Conservation (phyloP, 116 monocot genomes). For the Cymodocea nodosa region DNA sequence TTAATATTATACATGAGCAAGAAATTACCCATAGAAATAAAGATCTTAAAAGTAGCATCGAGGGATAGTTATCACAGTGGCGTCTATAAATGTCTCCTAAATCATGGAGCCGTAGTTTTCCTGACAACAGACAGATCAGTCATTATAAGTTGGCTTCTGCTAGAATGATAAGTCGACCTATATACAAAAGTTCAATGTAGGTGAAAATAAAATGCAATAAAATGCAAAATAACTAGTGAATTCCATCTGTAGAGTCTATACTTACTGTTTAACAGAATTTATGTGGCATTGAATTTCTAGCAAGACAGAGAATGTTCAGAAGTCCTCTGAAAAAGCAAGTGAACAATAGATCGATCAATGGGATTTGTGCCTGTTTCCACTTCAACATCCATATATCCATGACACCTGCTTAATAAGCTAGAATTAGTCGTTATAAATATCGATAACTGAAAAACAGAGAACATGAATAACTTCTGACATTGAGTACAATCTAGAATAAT, state of each 20-base stretch:
- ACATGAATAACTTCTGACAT: no score
- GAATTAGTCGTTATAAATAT: background rate
- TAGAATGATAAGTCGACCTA: no score
- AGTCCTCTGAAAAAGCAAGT: slow-evolving; percentile 48
- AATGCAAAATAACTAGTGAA: no score
- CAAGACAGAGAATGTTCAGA: slow-evolving; percentile 7
- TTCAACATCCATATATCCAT: slow-evolving; percentile 6
- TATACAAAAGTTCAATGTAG: no score
- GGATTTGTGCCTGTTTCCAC: slow-evolving; percentile 58
- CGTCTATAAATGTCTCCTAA: no score
- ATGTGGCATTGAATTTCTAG: slow-evolving; percentile 11
- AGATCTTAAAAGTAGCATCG: background rate
- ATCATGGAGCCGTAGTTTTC: no score
- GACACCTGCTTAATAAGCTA: background rate
- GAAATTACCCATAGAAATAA: background rate
- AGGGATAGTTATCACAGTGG: background rate
- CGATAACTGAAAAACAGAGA: no score
- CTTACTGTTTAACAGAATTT: slow-evolving; percentile 17
- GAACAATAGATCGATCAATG: slow-evolving; percentile 62
- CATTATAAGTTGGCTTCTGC: no score
- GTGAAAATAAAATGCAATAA: no score
- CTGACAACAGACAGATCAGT: no score
- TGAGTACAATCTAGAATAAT: no score
- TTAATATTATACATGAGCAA: background rate
- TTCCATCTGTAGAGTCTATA: background rate